phyloP scores from a whole-genome alignment of 169 alveolate species.

The Plasmodium yoelii region DNA sequence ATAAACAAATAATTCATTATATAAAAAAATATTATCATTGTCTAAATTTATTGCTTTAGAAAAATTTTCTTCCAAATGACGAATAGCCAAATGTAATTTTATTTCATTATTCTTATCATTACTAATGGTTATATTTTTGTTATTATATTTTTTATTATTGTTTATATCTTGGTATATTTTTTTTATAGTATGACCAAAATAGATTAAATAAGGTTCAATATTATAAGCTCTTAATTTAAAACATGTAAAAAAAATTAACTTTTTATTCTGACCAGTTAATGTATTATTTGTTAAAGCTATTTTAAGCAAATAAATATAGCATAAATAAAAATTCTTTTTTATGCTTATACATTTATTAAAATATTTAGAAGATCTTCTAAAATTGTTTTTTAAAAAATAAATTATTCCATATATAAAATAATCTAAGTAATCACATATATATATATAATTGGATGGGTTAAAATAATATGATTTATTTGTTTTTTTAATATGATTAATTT shows the following conservation, averaged over 20 bases:
- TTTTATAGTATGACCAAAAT: conserved; percentile 9
- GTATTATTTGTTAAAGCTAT: conserved; percentile 4
- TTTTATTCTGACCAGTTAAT: neutral
- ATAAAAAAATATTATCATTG: conserved; percentile 24
- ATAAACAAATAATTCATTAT: conserved; percentile 52
- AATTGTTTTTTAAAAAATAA: conserved; percentile 21
- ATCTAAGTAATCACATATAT: conserved; percentile 26
- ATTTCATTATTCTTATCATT: neutral
- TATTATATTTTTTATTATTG: no score
- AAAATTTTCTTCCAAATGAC: conserved; percentile 21
- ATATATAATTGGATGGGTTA: conserved; percentile 1
- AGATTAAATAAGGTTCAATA: conserved; percentile 35
- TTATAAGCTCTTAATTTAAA: conserved; percentile 11
- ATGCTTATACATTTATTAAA: conserved; percentile 9
- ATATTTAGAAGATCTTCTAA: neutral
- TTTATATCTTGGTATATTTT: conserved; percentile 22
- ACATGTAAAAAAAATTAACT: conserved; percentile 26
- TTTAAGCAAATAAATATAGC: conserved; percentile 16
- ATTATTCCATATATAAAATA: conserved; percentile 42
- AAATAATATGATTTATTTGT: conserved; percentile 15
- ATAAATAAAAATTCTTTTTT: conserved; percentile 16
- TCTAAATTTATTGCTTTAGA: conserved; percentile 35
- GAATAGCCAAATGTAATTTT: neutral
- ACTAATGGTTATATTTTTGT: no score
- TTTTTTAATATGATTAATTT: neutral